Conservation (phyloP, 23 red algal genomes). For the Gracilaria caudata region DNA sequence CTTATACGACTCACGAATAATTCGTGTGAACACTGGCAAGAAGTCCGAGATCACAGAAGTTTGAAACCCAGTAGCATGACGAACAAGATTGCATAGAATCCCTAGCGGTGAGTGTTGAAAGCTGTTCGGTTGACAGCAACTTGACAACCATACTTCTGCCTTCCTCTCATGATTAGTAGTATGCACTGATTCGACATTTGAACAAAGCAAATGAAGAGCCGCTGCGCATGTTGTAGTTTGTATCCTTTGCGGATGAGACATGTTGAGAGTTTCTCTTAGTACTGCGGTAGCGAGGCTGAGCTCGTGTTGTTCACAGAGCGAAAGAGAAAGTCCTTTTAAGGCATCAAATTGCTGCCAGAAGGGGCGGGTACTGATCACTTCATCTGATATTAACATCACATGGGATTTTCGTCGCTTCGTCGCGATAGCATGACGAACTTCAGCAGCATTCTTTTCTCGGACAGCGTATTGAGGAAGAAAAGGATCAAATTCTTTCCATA, state of each 20-base stretch:
- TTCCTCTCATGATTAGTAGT: background rate
- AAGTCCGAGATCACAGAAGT: background rate
- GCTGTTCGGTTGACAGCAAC: background rate
- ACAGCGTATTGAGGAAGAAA: slow-evolving; percentile 67
- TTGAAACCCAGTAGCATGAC: background rate
- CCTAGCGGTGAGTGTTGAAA: slow-evolving; percentile 6
- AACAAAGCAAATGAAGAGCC: slow-evolving; percentile 4
- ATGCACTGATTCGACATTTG: background rate
- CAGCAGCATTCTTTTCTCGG: slow-evolving; percentile 57
- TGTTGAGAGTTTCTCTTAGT: background rate
- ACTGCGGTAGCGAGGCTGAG: background rate
- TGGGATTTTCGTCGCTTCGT: slow-evolving; percentile 11
- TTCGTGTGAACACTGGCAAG: slow-evolving; percentile 1
- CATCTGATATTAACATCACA: slow-evolving; percentile 19
- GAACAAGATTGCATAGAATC: background rate
- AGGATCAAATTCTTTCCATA: slow-evolving; percentile 82
- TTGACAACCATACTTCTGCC: background rate
- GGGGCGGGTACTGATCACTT: slow-evolving; percentile 12
- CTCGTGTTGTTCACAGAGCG: background rate
- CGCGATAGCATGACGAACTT: slow-evolving; percentile 34
- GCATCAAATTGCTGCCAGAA: background rate
- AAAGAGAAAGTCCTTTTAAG: slow-evolving; percentile 16
- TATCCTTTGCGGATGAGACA: background rate
- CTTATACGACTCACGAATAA: slow-evolving; percentile 7
- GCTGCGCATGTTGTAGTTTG: background rate